phyloP scores from a whole-genome alignment of 1,139 yeast genomes.

The Saccharomyces pastorianus region DNA sequence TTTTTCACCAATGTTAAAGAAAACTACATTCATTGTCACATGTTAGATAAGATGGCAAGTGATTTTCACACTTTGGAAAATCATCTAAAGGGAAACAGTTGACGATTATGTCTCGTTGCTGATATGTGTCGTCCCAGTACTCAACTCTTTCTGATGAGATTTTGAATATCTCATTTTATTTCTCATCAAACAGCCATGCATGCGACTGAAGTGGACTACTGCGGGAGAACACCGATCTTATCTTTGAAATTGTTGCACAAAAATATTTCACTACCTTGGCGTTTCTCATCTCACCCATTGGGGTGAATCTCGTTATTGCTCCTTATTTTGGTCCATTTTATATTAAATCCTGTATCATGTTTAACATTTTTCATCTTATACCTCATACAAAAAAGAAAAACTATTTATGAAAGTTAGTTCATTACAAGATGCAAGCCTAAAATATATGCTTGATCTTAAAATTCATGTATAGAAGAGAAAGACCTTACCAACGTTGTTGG shows the following conservation, averaged over 20 bases:
- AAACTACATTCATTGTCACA: slow-evolving; percentile 23
- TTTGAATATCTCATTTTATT: not conserved
- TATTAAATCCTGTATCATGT: not conserved
- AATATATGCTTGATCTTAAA: not conserved
- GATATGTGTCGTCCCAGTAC: not conserved
- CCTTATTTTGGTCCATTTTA: not conserved
- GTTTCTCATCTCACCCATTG: not conserved
- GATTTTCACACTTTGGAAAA: slow-evolving; percentile 21
- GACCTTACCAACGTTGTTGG: not conserved
- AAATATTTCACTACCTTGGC: too few species aligned
- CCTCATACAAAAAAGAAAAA: not conserved
- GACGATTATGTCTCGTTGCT: not conserved
- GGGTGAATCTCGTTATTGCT: not conserved
- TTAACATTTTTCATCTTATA: not conserved
- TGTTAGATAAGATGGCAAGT: slow-evolving; percentile 22
- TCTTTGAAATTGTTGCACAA: not conserved
- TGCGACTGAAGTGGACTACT: not conserved
- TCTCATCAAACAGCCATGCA: too few species aligned
- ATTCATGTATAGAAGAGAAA: not conserved
- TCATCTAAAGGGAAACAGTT: slow-evolving; percentile 10
- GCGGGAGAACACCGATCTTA: not conserved
- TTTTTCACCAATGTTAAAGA: slow-evolving; percentile 22
- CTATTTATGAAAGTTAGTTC: not conserved
- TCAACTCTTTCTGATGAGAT: not conserved
- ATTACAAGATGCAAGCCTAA: not conserved